Evolutionary conservation across 257 asterid species (phyloP), one percentile per base, ranked within the genome.

Genomic region (Ilex asprella): DNA sequence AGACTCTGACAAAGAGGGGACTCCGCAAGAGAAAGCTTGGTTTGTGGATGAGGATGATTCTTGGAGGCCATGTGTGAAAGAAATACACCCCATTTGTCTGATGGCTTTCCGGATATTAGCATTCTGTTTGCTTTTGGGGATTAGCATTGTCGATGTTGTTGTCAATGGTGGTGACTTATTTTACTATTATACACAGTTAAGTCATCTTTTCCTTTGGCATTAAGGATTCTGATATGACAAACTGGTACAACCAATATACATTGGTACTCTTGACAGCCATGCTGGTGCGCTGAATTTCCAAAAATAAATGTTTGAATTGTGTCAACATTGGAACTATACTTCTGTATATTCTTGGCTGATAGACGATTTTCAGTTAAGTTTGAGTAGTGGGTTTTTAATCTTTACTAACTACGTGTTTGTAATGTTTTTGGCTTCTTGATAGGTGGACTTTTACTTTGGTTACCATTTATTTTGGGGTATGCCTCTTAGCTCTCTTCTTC

Each of bases 381-480:
- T 21, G 27, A 21, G 27, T 21, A 21, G 65, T 53, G 14, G 60
- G 54, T 39, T 70, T 47, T 31, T 35, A 64, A 41, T 59, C 65
- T 59, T 66, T 59, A 54, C 64, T 65, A 41, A 50, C 52, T 41
- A 31, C 12, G 7, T 32, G 39, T 47, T 70, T 64, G 12, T 59
- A 31, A 41, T 30, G 59, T 62, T 56, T 66, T 51, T 61, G 74
- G 65, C 59, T 60, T 73, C 39, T 76, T 61, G 59, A 57, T 86
- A 92, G 99, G 88, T 92, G 96, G 99, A 86, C 99, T 14, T 80
- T 92, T 73, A 82, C 83, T 31, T 75, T 92, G 67, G 91, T 81
- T 43, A 79, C 91, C 84, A 61, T 92, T 76, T 89, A 92, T 75
- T 92, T 92, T 62, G 92, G 79, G 96, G 99, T 92, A 86, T 62